Percentiles rank a stretch among this genome's conserved stretches.
Evolutionary conservation across 148 eudicot species (phyloP).

Genomic region (Rhododendron griersonianum): DNA sequence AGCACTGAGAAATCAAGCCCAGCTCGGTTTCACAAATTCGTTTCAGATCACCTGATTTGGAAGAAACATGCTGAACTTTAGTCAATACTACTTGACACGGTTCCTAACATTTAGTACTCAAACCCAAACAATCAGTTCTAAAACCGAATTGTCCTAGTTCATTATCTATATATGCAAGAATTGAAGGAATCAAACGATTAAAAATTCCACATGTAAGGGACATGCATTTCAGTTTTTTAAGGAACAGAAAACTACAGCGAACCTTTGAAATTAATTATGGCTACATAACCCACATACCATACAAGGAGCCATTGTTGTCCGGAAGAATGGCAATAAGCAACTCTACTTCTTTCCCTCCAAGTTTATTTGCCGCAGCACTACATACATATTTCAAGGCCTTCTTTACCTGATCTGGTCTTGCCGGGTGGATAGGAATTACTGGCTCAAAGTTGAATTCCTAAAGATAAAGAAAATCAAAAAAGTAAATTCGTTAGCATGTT

Average conservation of each 20-base stretch:
- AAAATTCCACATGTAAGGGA: not conserved
- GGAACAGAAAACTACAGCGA: not conserved
- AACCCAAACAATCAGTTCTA: not conserved
- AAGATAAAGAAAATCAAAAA: not conserved
- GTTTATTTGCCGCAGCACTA: constrained; percentile 38
- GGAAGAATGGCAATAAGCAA: constrained; percentile 68
- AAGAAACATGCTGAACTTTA: not conserved
- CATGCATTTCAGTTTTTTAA: not conserved
- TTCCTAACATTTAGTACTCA: not conserved
- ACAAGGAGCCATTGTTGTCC: constrained; percentile 73
- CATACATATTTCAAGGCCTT: constrained; percentile 61
- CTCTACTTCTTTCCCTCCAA: constrained; percentile 63
- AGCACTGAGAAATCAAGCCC: constrained; percentile 81
- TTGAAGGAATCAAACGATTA: not conserved
- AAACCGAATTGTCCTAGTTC: not conserved
- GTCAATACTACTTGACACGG: not conserved
- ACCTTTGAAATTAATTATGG: not conserved
- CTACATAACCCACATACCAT: constrained; percentile 37
- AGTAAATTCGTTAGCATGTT: not conserved
- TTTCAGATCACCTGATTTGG: constrained; percentile 59
- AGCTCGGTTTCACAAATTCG: constrained; percentile 87
- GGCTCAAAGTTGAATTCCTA: constrained; percentile 74
- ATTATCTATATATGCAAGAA: not conserved
- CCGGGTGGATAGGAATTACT: constrained; percentile 56
- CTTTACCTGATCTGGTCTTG: constrained; percentile 73